Conservation (phyloP, 2,329 filamentous ascomycete species). For the Arthrobotrys musiformis region DNA sequence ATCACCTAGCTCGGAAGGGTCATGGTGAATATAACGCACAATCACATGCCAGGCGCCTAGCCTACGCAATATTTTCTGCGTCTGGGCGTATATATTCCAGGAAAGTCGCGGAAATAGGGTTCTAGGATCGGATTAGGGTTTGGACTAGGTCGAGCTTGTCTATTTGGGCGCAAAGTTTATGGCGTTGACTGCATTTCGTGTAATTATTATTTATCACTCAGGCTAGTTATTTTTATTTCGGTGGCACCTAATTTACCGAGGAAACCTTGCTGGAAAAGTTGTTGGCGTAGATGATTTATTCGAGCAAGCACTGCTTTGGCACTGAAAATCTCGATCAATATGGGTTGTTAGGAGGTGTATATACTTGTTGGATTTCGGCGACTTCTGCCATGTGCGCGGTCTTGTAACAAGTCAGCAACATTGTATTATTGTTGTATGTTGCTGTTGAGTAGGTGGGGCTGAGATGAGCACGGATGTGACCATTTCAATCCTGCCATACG, state of each 20-base stretch:
- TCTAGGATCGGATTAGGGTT: not conserved
- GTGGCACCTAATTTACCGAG: not conserved
- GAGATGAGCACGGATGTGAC: not conserved
- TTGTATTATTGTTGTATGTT: not conserved
- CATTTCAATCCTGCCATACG: not conserved
- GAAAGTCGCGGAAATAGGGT: not conserved
- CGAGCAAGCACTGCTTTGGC: not conserved
- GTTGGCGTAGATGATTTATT: not conserved
- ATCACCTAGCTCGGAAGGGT: conserved; percentile 18
- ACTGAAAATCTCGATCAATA: too few relatives aligned
- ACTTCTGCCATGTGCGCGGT: too few relatives aligned
- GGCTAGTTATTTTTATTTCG: not conserved
- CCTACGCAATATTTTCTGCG: too few relatives aligned
- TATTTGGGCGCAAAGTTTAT: not conserved
- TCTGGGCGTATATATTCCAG: too few relatives aligned
- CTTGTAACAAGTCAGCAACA: too few relatives aligned
- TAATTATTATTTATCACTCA: not conserved
- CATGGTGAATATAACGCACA: conserved; percentile 17
- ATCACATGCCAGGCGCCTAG: too few relatives aligned
- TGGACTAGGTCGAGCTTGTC: not conserved
- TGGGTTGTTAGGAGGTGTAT: too few relatives aligned
- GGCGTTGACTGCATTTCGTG: not conserved
- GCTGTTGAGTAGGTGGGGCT: not conserved
- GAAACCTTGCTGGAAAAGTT: not conserved
- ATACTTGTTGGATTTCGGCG: too few relatives aligned